These are phyloP conservation scores for Penicillium fimorum DNA, from an alignment of 495 filamentous ascomycete genomes.

Conservation along the genomic window DNA sequence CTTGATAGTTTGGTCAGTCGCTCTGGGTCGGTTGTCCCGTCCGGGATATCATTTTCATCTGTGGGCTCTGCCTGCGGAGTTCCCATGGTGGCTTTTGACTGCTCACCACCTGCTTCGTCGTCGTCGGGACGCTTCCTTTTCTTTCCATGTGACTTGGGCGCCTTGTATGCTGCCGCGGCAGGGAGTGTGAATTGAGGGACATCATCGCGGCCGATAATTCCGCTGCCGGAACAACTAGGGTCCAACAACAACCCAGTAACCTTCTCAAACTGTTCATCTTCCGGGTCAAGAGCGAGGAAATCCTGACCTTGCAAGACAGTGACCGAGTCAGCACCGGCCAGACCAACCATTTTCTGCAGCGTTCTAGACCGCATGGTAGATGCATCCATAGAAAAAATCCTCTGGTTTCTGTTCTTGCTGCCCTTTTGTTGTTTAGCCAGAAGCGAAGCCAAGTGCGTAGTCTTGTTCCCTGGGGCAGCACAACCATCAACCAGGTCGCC, in stretches of 20 bases:
- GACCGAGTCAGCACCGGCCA: slow-evolving; percentile 68
- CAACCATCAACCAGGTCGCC: slow-evolving; percentile 86
- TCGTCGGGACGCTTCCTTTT: slow-evolving; percentile 43
- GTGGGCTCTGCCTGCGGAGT: slow-evolving; percentile 21
- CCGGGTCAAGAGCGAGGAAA: slow-evolving; percentile 72
- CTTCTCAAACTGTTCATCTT: slow-evolving; percentile 46
- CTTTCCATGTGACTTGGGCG: slow-evolving; percentile 34
- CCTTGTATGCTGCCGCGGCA: slow-evolving; percentile 14
- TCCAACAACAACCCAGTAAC: slow-evolving; percentile 81
- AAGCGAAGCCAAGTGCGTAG: slow-evolving; percentile 85
- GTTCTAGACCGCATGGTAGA: slow-evolving; percentile 59
- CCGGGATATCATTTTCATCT: slow-evolving; percentile 39
- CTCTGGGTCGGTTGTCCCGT: slow-evolving; percentile 26
- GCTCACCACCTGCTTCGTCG: slow-evolving; percentile 19
- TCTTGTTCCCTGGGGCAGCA: slow-evolving; percentile 95
- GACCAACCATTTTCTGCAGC: slow-evolving; percentile 75
- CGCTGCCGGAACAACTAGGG: slow-evolving; percentile 91
- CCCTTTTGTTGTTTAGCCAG: slow-evolving; percentile 38
- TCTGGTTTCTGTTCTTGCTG: slow-evolving; percentile 25
- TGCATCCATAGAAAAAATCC: slow-evolving; percentile 45
- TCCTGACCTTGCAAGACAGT: slow-evolving; percentile 69
- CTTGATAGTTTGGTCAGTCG: slow-evolving; percentile 70
- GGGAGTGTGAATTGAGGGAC: slow-evolving; percentile 58
- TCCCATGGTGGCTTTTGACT: slow-evolving; percentile 15
- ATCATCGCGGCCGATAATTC: slow-evolving; percentile 85